A percentile compares a stretch with the other conserved stretches of the same genome.
Conservation (phyloP, 1,284 basidiomycete species). For the Papiliotrema nemorosa region DNA sequence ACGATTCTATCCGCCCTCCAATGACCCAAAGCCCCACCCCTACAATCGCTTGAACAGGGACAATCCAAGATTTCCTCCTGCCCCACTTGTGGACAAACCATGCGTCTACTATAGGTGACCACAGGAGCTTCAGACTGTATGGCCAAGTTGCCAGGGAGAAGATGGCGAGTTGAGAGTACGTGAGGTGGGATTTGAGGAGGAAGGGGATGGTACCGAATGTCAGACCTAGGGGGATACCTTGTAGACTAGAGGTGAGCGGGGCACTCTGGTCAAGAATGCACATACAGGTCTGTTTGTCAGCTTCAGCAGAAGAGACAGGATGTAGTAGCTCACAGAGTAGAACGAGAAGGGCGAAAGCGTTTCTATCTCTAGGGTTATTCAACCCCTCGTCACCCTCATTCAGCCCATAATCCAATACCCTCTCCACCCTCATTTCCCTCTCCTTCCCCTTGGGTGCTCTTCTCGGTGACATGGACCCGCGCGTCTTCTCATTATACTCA, state of each 20-base stretch:
- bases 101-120: slow-evolving; percentile 97
- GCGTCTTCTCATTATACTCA: too few species aligned
- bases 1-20: slow-evolving; percentile 70
- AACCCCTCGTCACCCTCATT: slow-evolving; percentile 28
- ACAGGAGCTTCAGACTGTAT: slow-evolving; percentile 93
- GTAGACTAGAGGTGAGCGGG: slow-evolving; percentile 53
- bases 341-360: slow-evolving; percentile 80
- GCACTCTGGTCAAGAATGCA: background rate
- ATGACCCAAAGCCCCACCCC: slow-evolving; percentile 86
- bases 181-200: slow-evolving; percentile 87
- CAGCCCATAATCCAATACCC: slow-evolving; percentile 14
- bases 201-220: slow-evolving; percentile 85
- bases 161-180: slow-evolving; percentile 92
- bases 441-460: slow-evolving; percentile 19
- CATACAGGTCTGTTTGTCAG: slow-evolving; percentile 26
- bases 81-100: slow-evolving; percentile 70
- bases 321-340: slow-evolving; percentile 70
- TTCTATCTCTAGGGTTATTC: slow-evolving; percentile 59
- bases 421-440: slow-evolving; percentile 26
- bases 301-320: background rate
- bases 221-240: slow-evolving; percentile 86
- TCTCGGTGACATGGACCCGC: background rate
- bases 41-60: slow-evolving; percentile 91
- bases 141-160: slow-evolving; percentile 95
- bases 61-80: slow-evolving; percentile 96